These are phyloP conservation scores for Crotalaria pallida DNA, from an alignment of 306 rosid genomes.

Conservation along the genomic window DNA sequence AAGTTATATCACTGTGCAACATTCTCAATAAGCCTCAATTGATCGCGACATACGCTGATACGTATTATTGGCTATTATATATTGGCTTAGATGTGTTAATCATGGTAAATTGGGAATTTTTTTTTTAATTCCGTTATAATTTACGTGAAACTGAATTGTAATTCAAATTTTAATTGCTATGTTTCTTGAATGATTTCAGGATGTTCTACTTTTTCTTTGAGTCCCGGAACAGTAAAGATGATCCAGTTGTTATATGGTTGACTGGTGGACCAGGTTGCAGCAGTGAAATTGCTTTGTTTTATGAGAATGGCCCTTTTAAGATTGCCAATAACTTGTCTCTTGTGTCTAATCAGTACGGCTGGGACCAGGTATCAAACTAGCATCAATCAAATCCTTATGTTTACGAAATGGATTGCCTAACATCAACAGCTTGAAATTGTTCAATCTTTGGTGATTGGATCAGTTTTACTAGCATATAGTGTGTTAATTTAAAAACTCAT, in stretches of 20 bases:
- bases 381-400: too few relatives aligned
- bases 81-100: background rate
- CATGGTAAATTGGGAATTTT: background rate
- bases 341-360: slow-evolving; percentile 75
- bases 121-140: background rate
- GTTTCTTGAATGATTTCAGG: slow-evolving; percentile 31
- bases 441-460: too few relatives aligned
- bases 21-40: background rate
- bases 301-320: slow-evolving; percentile 85
- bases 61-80: background rate
- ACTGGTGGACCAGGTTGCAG: slow-evolving; percentile 98
- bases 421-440: too few relatives aligned
- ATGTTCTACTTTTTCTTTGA: slow-evolving; percentile 92
- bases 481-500: too few relatives aligned
- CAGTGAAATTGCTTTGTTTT: slow-evolving; percentile 80
- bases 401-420: too few relatives aligned
- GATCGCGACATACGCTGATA: background rate
- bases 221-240: slow-evolving; percentile 52
- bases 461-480: too few relatives aligned
- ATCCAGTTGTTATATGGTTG: slow-evolving; percentile 82
- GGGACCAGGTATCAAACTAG: slow-evolving; percentile 99
- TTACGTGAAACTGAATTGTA: background rate
- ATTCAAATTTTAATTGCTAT: background rate
- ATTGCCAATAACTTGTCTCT: slow-evolving; percentile 65
- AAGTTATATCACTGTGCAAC: background rate